Evolutionary conservation across 225 moss, liverwort and hornwort species (phyloP).

Genomic region (Rhytidiadelphus loreus): DNA sequence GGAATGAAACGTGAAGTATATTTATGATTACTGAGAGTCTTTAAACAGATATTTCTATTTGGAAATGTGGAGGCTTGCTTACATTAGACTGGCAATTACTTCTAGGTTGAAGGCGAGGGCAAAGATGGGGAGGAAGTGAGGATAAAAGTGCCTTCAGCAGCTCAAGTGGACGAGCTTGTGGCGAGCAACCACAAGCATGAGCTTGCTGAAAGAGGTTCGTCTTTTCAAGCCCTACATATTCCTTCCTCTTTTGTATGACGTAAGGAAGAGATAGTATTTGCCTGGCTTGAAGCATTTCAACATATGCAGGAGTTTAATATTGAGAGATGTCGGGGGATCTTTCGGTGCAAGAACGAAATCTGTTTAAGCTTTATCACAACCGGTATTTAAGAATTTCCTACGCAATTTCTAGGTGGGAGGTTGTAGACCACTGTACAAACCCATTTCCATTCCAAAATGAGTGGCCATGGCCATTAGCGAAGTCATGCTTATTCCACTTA

Average conservation of each 20-base stretch:
- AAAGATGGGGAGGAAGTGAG: conserved; percentile 65
- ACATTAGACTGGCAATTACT: neutral
- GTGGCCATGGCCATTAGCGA: neutral
- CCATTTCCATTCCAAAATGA: neutral
- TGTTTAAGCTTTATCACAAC: neutral
- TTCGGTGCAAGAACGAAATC: neutral
- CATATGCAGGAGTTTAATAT: neutral
- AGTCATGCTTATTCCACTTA: neutral
- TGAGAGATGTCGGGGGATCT: neutral
- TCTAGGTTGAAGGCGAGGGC: conserved; percentile 59
- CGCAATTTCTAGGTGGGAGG: neutral
- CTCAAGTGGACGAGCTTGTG: conserved; percentile 35
- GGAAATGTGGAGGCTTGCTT: neutral
- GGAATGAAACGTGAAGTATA: neutral
- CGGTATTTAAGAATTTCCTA: neutral
- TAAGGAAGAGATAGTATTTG: neutral
- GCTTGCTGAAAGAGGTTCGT: conserved; percentile 13
- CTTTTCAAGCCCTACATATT: neutral
- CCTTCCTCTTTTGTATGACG: neutral
- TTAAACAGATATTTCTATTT: neutral
- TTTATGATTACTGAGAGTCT: neutral
- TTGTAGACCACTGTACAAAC: neutral
- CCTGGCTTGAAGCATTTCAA: neutral
- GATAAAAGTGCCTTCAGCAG: conserved; percentile 36
- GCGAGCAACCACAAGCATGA: conserved; percentile 6